Percentiles rank a stretch among this genome's conserved stretches.
Evolutionary conservation across 768 basidiomycete genomes (phyloP).

Genomic region (Mycena vitilis): DNA sequence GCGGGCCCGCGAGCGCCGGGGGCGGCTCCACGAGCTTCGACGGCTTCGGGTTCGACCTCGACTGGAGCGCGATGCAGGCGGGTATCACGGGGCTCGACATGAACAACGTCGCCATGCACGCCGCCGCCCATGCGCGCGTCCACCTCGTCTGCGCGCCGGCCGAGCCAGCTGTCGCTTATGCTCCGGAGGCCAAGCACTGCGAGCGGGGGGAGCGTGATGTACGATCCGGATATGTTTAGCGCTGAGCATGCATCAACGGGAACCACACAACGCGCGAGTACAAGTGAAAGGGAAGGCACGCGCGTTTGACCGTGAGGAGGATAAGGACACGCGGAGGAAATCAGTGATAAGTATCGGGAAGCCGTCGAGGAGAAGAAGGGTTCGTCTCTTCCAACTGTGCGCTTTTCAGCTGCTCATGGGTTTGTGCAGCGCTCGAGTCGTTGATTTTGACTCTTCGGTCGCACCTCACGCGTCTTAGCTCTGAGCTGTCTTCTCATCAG

Average conservation of each 20-base stretch:
- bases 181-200: conserved; percentile 56
- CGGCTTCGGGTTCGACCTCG: conserved; percentile 55
- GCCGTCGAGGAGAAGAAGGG: conserved; percentile 93
- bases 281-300: conserved; percentile 55
- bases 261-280: conserved; percentile 45
- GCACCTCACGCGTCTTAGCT: conserved; percentile 82
- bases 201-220: conserved; percentile 49
- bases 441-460: conserved; percentile 78
- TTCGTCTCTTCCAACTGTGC: conserved; percentile 44
- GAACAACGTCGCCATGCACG: conserved; percentile 40
- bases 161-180: conserved; percentile 39
- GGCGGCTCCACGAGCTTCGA: conserved; percentile 35
- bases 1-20: too few species aligned
- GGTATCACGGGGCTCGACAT: conserved; percentile 47
- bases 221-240: conserved; percentile 56
- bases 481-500: conserved; percentile 84
- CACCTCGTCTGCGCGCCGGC: conserved; percentile 28
- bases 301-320: conserved; percentile 40
- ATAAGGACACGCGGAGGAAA: conserved; percentile 53
- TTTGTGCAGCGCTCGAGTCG: conserved; percentile 77
- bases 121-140: conserved; percentile 23
- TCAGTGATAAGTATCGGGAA: conserved; percentile 71
- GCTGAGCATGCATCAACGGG: conserved; percentile 42
- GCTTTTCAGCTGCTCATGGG: conserved; percentile 21
- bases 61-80: conserved; percentile 50